These are phyloP conservation scores for Sphaerulina vaccinii DNA, from an alignment of 2,329 filamentous ascomycete genomes.

Conservation along the genomic window DNA sequence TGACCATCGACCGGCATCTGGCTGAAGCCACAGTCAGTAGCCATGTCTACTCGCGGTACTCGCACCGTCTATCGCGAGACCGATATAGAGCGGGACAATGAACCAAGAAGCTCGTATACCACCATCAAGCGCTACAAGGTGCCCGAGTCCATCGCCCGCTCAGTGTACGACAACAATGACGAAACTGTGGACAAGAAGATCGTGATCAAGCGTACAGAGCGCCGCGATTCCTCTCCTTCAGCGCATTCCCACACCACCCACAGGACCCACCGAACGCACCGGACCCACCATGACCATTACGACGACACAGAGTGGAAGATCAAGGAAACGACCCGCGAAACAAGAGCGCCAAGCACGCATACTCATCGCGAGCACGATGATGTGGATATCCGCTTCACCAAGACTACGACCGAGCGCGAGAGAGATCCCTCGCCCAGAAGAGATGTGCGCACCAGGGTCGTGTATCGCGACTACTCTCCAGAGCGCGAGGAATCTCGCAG, in stretches of 20 bases:
- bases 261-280: slow-evolving; percentile 16
- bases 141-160: slow-evolving; percentile 46
- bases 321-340: slow-evolving; percentile 26
- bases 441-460: slow-evolving; percentile 30
- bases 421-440: slow-evolving; percentile 31
- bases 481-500: slow-evolving; percentile 30
- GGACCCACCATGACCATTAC: slow-evolving; percentile 12
- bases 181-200: slow-evolving; percentile 49
- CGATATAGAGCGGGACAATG: slow-evolving; percentile 48
- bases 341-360: slow-evolving; percentile 16
- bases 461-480: slow-evolving; percentile 33
- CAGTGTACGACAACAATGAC: slow-evolving; percentile 34
- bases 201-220: slow-evolving; percentile 40
- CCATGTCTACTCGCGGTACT: slow-evolving; percentile 40
- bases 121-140: slow-evolving; percentile 61
- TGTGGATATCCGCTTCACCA: slow-evolving; percentile 41
- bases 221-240: slow-evolving; percentile 22
- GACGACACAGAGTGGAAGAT: slow-evolving; percentile 31
- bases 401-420: slow-evolving; percentile 33
- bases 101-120: slow-evolving; percentile 48
- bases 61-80: slow-evolving; percentile 45
- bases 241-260: slow-evolving; percentile 12
- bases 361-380: slow-evolving; percentile 22
- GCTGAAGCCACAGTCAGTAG: neutral
- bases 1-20: neutral